Conservation (phyloP, 768 basidiomycete species). For the Mycena kentingensis region DNA sequence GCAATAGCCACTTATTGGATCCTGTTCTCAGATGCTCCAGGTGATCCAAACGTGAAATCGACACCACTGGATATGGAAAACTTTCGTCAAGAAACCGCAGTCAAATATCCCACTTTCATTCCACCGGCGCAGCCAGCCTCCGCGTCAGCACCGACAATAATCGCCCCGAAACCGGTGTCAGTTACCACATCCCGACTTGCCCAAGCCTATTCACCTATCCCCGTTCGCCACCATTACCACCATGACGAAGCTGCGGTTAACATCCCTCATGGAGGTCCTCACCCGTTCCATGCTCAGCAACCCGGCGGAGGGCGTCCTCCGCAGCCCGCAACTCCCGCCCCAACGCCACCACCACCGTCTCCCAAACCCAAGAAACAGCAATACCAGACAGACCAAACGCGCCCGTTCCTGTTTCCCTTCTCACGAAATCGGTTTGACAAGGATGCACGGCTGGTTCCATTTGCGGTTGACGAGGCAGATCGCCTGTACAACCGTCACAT, state of each 20-base stretch:
- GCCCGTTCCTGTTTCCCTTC: conserved; percentile 96
- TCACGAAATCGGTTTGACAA: conserved; percentile 63
- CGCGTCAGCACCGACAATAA: conserved; percentile 33
- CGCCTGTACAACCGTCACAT: conserved; percentile 86
- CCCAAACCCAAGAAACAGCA: conserved; percentile 98
- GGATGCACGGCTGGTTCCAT: conserved; percentile 78
- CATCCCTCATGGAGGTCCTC: conserved; percentile 29
- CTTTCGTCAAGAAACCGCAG: conserved; percentile 87
- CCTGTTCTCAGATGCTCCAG: conserved; percentile 14
- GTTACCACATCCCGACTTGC: conserved; percentile 67
- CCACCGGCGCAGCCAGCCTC: conserved; percentile 52
- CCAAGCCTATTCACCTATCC: conserved; percentile 90
- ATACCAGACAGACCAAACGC: conserved; percentile 93
- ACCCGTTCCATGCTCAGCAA: conserved; percentile 39
- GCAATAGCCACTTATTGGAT: background rate
- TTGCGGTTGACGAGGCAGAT: conserved; percentile 95
- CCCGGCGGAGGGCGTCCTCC: conserved; percentile 40
- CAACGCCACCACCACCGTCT: conserved; percentile 74
- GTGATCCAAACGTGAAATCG: conserved; percentile 78
- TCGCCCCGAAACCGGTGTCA: conserved; percentile 36
- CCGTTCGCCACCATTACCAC: conserved; percentile 92
- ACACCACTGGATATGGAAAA: conserved; percentile 87
- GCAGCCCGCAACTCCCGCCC: conserved; percentile 87
- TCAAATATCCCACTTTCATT: conserved; percentile 95
- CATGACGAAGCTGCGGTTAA: conserved; percentile 60